These are phyloP conservation scores for Suhomyces choctaworum DNA, from an alignment of 1,139 yeast species.

Conservation along the genomic window DNA sequence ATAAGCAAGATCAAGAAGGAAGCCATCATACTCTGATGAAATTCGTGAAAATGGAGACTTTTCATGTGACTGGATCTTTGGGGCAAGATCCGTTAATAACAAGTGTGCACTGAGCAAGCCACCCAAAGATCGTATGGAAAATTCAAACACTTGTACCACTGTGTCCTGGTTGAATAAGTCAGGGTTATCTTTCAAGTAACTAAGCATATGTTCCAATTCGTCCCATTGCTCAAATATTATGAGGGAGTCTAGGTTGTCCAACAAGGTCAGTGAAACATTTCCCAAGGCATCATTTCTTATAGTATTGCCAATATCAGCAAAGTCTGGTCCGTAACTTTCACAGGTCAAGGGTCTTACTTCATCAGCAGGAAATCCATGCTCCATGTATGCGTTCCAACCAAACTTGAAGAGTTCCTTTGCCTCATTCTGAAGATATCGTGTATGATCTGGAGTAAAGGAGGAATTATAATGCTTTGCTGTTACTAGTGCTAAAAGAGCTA, in stretches of 20 bases:
- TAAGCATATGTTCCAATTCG: slow-evolving; percentile 52
- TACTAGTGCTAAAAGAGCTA: slow-evolving; percentile 2
- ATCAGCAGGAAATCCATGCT: slow-evolving; percentile 76
- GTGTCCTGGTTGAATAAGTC: slow-evolving; percentile 61
- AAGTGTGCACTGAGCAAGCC: slow-evolving; percentile 78
- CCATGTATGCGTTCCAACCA: slow-evolving; percentile 75
- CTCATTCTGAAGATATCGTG: slow-evolving; percentile 46
- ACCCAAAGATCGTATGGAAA: slow-evolving; percentile 77
- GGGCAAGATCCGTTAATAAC: slow-evolving; percentile 47
- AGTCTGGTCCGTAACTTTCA: slow-evolving; percentile 65
- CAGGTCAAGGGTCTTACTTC: slow-evolving; percentile 79
- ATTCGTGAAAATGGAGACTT: slow-evolving; percentile 17
- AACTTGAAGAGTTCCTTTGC: slow-evolving; percentile 64
- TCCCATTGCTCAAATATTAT: slow-evolving; percentile 68
- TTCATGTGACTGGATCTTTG: slow-evolving; percentile 20
- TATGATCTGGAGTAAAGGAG: slow-evolving; percentile 53
- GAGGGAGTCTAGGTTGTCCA: slow-evolving; percentile 79
- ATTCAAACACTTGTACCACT: slow-evolving; percentile 83
- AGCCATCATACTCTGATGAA: slow-evolving; percentile 59
- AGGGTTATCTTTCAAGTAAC: slow-evolving; percentile 39
- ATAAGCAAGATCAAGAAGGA: slow-evolving; percentile 63
- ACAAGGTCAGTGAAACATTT: slow-evolving; percentile 71
- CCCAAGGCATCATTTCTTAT: slow-evolving; percentile 84
- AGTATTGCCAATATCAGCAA: slow-evolving; percentile 50
- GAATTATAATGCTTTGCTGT: slow-evolving; percentile 20